phyloP scores from a whole-genome alignment of 2,329 filamentous ascomycete genomes.

The Claviceps pusilla region DNA sequence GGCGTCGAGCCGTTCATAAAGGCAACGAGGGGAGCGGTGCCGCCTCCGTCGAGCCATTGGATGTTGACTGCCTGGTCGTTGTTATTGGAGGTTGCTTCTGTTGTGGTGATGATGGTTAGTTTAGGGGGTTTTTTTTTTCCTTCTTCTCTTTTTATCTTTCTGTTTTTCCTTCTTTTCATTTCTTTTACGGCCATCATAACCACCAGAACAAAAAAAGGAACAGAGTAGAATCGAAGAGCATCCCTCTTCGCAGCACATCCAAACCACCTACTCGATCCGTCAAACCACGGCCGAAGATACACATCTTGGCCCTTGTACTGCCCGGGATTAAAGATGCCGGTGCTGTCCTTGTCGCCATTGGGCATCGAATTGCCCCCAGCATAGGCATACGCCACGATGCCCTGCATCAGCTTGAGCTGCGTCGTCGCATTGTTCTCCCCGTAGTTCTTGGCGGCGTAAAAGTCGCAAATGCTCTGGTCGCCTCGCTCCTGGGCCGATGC shows the following conservation, averaged over 20 bases:
- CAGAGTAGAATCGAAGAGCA: too few relatives aligned
- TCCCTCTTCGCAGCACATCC: too few relatives aligned
- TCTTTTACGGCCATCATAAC: too few relatives aligned
- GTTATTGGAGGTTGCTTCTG: constrained; percentile 13
- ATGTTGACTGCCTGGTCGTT: constrained; percentile 13
- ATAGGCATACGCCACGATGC: constrained; percentile 16
- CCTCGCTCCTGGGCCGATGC: neutral
- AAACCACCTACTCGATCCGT: constrained; percentile 13
- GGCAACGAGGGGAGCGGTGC: constrained; percentile 10
- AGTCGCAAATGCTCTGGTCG: constrained; percentile 15
- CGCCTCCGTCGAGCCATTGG: constrained; percentile 19
- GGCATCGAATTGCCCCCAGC: constrained; percentile 11
- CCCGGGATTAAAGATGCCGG: constrained; percentile 17
- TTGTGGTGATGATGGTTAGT: neutral
- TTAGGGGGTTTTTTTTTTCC: neutral
- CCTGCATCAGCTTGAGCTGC: constrained; percentile 15
- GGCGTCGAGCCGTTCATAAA: constrained; percentile 13
- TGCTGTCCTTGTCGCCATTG: constrained; percentile 8
- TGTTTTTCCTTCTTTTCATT: too few relatives aligned
- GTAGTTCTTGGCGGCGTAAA: constrained; percentile 13
- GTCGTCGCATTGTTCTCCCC: constrained; percentile 12
- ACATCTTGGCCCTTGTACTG: constrained; percentile 10
- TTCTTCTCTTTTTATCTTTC: too few relatives aligned
- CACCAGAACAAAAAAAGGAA: neutral
- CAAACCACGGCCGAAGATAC: constrained; percentile 16